A percentile compares a stretch with the other conserved stretches of the same genome.
These are phyloP conservation scores for Geosiphon pyriformis DNA, from an alignment of 192 early-diverging fungal genomes.

Conservation along the genomic window DNA sequence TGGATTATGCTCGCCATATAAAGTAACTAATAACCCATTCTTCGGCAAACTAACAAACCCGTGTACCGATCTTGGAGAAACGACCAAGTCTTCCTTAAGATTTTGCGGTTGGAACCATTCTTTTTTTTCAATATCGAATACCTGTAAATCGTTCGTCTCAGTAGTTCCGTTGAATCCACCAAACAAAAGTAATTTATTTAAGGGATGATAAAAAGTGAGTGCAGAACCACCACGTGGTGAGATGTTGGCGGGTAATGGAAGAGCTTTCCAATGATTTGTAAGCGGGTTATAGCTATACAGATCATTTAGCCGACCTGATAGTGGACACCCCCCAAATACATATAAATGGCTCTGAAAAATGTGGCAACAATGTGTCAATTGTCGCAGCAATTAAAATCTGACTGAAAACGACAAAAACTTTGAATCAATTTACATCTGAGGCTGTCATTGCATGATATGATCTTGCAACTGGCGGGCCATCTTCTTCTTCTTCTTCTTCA, in stretches of 20 bases:
- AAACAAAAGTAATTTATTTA: neutral
- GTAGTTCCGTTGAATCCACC: neutral
- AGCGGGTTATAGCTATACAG: slow-evolving; percentile 21
- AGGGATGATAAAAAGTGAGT: slow-evolving; percentile 14
- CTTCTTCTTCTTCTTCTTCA: slow-evolving; percentile 9
- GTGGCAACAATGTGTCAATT: too few relatives aligned
- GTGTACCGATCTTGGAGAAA: too few relatives aligned
- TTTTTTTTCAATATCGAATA: neutral
- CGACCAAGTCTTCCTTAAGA: too few relatives aligned
- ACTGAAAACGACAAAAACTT: neutral
- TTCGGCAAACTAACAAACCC: neutral
- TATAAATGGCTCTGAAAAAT: slow-evolving; percentile 17
- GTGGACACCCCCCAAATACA: slow-evolving; percentile 34
- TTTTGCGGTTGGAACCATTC: neutral
- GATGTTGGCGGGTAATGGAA: slow-evolving; percentile 10
- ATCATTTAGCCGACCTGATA: slow-evolving; percentile 29
- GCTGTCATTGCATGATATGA: slow-evolving; percentile 29
- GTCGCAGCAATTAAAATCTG: neutral
- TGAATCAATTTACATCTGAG: slow-evolving; percentile 9
- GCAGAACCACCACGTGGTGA: slow-evolving; percentile 30
- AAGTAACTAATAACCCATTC: neutral
- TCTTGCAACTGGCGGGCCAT: slow-evolving; percentile 11
- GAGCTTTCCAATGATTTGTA: slow-evolving; percentile 15
- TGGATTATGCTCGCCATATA: neutral
- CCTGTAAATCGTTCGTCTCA: neutral